Conservation (phyloP, 495 filamentous ascomycete species). For the Extremus antarcticus region DNA sequence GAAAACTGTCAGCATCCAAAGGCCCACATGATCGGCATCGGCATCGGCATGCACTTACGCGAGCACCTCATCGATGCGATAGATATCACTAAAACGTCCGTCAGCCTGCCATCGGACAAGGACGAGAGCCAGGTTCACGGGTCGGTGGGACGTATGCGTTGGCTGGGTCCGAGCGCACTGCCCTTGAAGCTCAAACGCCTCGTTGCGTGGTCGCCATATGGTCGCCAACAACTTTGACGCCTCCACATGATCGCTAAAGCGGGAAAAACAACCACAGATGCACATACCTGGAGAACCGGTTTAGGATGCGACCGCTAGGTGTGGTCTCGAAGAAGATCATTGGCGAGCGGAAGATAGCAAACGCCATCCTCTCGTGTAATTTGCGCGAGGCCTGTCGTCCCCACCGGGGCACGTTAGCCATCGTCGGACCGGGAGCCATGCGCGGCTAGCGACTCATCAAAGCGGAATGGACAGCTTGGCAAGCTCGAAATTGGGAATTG, state of each 20-base stretch:
- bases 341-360: constrained; percentile 91
- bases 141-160: not conserved
- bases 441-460: not conserved
- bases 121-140: not conserved
- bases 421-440: not conserved
- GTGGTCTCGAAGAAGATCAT: constrained; percentile 99
- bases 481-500: not conserved
- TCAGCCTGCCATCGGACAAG: constrained; percentile 22
- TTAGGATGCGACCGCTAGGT: constrained; percentile 91
- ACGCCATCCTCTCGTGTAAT: constrained; percentile 96
- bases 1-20: constrained; percentile 12
- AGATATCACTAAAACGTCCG: constrained; percentile 63
- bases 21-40: constrained; percentile 5
- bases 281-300: constrained; percentile 80
- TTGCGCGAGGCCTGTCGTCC: constrained; percentile 68
- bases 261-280: not conserved
- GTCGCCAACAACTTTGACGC: not conserved
- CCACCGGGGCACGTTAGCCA: constrained; percentile 1
- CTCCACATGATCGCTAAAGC: not conserved
- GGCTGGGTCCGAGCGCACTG: not conserved
- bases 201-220: not conserved
- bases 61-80: constrained; percentile 89
- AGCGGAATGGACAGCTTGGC: not conserved
- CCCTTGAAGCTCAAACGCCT: not conserved
- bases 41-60: constrained; percentile 41